These are phyloP conservation scores for Kalmusia sp. DNA, from an alignment of 2,329 filamentous ascomycete species.

Conservation along the genomic window DNA sequence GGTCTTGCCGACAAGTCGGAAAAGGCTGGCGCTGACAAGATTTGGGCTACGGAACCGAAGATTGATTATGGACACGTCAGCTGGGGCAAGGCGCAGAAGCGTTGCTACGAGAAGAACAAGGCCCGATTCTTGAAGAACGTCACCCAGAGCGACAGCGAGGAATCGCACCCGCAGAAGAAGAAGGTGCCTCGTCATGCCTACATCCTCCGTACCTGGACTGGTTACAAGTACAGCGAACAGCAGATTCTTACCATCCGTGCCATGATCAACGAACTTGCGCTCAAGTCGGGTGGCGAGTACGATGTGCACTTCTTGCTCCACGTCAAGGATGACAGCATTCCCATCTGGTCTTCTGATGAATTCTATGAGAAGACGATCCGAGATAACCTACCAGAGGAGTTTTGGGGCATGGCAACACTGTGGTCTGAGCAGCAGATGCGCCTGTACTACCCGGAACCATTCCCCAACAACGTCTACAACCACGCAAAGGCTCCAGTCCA, in stretches of 20 bases:
- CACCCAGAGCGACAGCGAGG: constrained; percentile 32
- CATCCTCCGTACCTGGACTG: constrained; percentile 83
- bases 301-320: constrained; percentile 86
- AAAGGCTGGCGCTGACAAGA: constrained; percentile 51
- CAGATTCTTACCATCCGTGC: constrained; percentile 83
- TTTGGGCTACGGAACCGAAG: constrained; percentile 58
- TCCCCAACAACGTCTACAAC: constrained; percentile 75
- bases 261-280: constrained; percentile 80
- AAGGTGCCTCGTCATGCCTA: constrained; percentile 73
- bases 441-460: constrained; percentile 85
- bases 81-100: constrained; percentile 57
- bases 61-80: constrained; percentile 57
- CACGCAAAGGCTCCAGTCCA: constrained; percentile 74
- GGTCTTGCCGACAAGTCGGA: constrained; percentile 56
- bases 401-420: constrained; percentile 84
- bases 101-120: constrained; percentile 58
- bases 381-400: constrained; percentile 79
- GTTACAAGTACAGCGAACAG: constrained; percentile 78
- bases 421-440: constrained; percentile 97
- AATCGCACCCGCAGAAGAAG: constrained; percentile 45
- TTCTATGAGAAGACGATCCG: constrained; percentile 72
- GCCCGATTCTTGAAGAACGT: constrained; percentile 51
- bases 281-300: constrained; percentile 85
- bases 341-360: constrained; percentile 78
- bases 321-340: constrained; percentile 77